phyloP scores from a whole-genome alignment of 2,329 filamentous ascomycete genomes.

The Ophiocordyceps camponoti-leonardi region DNA sequence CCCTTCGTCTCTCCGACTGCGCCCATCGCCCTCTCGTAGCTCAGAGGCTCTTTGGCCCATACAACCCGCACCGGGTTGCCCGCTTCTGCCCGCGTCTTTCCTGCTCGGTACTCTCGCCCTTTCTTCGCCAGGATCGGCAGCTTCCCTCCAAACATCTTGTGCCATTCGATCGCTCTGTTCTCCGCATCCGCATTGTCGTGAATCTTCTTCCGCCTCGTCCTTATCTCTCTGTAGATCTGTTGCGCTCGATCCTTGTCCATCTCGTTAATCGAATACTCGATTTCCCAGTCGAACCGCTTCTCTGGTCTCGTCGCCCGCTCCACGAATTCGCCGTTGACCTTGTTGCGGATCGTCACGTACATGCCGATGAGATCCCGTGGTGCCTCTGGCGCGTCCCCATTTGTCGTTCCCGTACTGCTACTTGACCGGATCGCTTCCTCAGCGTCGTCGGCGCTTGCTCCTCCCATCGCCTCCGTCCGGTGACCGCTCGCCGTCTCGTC shows the following conservation, averaged over 20 bases:
- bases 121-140: conserved; percentile 24
- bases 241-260: conserved; percentile 27
- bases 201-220: conserved; percentile 33
- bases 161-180: conserved; percentile 23
- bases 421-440: background rate
- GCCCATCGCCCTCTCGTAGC: background rate
- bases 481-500: background rate
- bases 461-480: background rate
- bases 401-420: too few relatives aligned
- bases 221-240: conserved; percentile 36
- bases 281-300: conserved; percentile 37
- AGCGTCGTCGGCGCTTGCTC: background rate
- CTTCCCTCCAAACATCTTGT: conserved; percentile 25
- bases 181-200: conserved; percentile 22
- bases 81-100: conserved; percentile 34
- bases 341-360: conserved; percentile 55
- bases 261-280: conserved; percentile 66
- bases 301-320: conserved; percentile 35
- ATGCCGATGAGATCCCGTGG: conserved; percentile 42
- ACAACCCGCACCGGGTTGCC: conserved; percentile 28
- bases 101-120: conserved; percentile 41
- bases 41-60: conserved; percentile 18
- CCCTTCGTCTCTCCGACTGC: background rate
- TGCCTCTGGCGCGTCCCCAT: conserved; percentile 9
- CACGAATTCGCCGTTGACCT: conserved; percentile 48